phyloP scores from a whole-genome alignment of 1,284 basidiomycete genomes.

The Trametes polyzona region DNA sequence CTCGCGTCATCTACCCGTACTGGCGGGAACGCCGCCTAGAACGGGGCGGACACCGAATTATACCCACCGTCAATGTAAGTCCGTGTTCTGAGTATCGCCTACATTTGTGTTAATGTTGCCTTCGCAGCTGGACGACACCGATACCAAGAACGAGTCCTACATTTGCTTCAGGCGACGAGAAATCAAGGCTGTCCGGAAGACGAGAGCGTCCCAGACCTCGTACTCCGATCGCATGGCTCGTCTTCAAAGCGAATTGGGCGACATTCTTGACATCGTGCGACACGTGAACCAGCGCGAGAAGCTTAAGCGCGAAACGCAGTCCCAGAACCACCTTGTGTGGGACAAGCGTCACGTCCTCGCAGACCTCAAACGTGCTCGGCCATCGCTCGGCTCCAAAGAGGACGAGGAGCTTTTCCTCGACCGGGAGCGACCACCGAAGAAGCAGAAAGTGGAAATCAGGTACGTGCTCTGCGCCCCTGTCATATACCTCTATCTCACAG shows the following conservation, averaged over 20 bases:
- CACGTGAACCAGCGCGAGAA: constrained; percentile 74
- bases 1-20: constrained; percentile 35
- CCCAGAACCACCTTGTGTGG: constrained; percentile 73
- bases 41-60: constrained; percentile 37
- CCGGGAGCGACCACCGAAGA: constrained; percentile 71
- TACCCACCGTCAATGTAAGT: constrained; percentile 38
- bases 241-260: constrained; percentile 76
- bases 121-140: constrained; percentile 85
- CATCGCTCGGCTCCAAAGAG: constrained; percentile 66
- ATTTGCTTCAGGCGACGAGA: constrained; percentile 98
- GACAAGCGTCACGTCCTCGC: constrained; percentile 77
- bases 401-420: constrained; percentile 87
- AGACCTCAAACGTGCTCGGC: constrained; percentile 82
- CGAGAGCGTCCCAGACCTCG: constrained; percentile 86
- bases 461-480: constrained; percentile 37
- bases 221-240: constrained; percentile 88
- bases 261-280: constrained; percentile 75
- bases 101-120: not conserved
- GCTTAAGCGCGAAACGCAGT: constrained; percentile 68
- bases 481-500: constrained; percentile 19
- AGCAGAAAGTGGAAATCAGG: constrained; percentile 49
- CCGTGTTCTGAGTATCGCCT: not conserved
- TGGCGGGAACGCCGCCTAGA: constrained; percentile 38
- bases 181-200: constrained; percentile 94
- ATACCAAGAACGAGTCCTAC: constrained; percentile 91